Evolutionary conservation across 805 yeast species (phyloP).

Genomic region (Kuraishia borneana): DNA sequence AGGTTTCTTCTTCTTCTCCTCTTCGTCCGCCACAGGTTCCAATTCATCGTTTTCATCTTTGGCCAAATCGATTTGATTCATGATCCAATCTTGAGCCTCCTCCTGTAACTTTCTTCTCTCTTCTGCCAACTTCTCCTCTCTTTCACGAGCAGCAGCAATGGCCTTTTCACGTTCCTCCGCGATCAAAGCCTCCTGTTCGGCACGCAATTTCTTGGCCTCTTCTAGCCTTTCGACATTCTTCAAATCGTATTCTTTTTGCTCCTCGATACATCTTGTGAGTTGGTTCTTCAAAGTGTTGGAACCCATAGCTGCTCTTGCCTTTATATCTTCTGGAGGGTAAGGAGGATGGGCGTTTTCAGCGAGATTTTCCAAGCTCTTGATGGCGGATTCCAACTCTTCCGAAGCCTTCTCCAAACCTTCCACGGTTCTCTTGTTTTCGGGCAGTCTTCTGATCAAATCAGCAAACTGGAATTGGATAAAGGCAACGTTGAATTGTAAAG

Average conservation of each 20-base stretch:
- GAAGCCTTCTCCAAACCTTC: slow-evolving; percentile 49
- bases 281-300: slow-evolving; percentile 62
- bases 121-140: slow-evolving; percentile 32
- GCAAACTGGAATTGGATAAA: slow-evolving; percentile 81
- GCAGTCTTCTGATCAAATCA: slow-evolving; percentile 59
- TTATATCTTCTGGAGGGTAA: slow-evolving; percentile 67
- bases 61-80: slow-evolving; percentile 20
- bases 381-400: slow-evolving; percentile 50
- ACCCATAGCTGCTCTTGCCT: slow-evolving; percentile 82
- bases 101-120: slow-evolving; percentile 41
- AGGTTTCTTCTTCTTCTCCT: slow-evolving; percentile 16
- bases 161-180: slow-evolving; percentile 35
- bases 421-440: slow-evolving; percentile 46
- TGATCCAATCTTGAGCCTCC: slow-evolving; percentile 46
- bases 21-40: slow-evolving; percentile 21
- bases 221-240: slow-evolving; percentile 67
- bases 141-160: slow-evolving; percentile 37
- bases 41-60: slow-evolving; percentile 22
- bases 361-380: slow-evolving; percentile 43
- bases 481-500: slow-evolving; percentile 69
- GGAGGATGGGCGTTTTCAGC: slow-evolving; percentile 59
- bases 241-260: slow-evolving; percentile 58
- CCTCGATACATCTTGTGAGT: slow-evolving; percentile 56
- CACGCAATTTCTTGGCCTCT: slow-evolving; percentile 21
- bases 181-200: slow-evolving; percentile 30